Conservation (phyloP, 495 filamentous ascomycete genomes). For the Aspergillus biplanus region DNA sequence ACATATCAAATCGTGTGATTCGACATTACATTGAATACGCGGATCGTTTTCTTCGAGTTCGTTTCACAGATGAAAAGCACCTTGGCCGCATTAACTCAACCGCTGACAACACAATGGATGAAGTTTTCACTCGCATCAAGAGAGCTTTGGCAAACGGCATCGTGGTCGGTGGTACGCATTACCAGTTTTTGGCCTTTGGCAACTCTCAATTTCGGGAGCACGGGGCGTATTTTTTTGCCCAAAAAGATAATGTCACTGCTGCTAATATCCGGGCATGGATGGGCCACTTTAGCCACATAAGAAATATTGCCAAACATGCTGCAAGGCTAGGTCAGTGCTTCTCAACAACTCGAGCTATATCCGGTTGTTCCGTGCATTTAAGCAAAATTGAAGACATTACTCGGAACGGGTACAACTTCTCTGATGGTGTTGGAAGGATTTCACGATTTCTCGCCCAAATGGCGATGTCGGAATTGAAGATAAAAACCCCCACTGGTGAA, state of each 20-base stretch:
- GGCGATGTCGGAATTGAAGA: slow-evolving; percentile 63
- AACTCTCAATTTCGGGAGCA: slow-evolving; percentile 95
- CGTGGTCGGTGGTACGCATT: slow-evolving; percentile 75
- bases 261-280: slow-evolving; percentile 86
- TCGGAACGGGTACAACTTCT: slow-evolving; percentile 70
- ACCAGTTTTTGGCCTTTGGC: slow-evolving; percentile 90
- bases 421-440: slow-evolving; percentile 94
- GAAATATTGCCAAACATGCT: slow-evolving; percentile 79
- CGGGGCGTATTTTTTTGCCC: slow-evolving; percentile 87
- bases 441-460: slow-evolving; percentile 74
- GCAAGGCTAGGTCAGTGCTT: slow-evolving; percentile 93
- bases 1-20: slow-evolving; percentile 87
- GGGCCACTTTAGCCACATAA: slow-evolving; percentile 81
- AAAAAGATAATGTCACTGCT: slow-evolving; percentile 61
- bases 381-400: slow-evolving; percentile 64
- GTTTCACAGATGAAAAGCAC: slow-evolving; percentile 83
- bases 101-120: slow-evolving; percentile 61
- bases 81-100: slow-evolving; percentile 61
- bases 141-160: slow-evolving; percentile 78
- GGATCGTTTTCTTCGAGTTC: slow-evolving; percentile 90
- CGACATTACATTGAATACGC: slow-evolving; percentile 65
- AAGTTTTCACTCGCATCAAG: slow-evolving; percentile 74
- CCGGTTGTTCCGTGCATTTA: slow-evolving; percentile 41
- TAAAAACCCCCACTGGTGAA: slow-evolving; percentile 47
- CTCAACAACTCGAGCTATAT: slow-evolving; percentile 81